phyloP scores from a whole-genome alignment of 768 basidiomycete genomes.

The Paxillus involutus region DNA sequence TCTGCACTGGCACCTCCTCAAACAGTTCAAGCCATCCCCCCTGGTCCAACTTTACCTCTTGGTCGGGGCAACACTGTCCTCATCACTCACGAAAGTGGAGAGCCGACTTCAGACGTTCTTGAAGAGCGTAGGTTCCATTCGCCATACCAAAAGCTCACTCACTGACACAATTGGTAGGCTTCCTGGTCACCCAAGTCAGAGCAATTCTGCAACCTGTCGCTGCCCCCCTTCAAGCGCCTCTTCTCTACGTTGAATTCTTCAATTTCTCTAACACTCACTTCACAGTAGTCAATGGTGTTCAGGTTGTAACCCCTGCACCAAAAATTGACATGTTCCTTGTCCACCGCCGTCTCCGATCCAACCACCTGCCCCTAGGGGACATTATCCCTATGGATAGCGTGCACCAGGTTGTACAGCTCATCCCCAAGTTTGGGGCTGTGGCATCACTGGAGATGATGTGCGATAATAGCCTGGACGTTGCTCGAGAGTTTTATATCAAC shows the following conservation, averaged over 20 bases:
- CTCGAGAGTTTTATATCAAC: no score
- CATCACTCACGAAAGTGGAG: slow-evolving; percentile 4
- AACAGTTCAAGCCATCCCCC: no score
- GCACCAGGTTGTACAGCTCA: no score
- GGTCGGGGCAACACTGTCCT: slow-evolving; percentile 5
- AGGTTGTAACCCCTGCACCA: no score
- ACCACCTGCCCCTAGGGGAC: no score
- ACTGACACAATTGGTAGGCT: not conserved
- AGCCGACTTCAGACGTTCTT: not conserved
- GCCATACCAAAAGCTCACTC: not conserved
- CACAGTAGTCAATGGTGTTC: not conserved
- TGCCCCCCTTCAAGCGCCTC: not conserved
- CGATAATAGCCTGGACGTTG: no score
- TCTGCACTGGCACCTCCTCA: not conserved
- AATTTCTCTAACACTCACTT: not conserved
- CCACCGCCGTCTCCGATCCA: no score
- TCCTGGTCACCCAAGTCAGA: slow-evolving; percentile 1
- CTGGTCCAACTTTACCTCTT: slow-evolving; percentile 8
- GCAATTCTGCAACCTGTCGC: slow-evolving; percentile 1
- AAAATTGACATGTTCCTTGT: no score
- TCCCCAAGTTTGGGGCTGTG: no score
- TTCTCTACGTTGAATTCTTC: not conserved
- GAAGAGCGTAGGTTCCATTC: not conserved
- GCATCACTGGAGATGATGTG: no score
- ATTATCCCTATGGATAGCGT: no score